Percentiles rank a stretch among this genome's conserved stretches.
phyloP scores from a whole-genome alignment of 129 eudicot genomes.

The Artemisia argyi region DNA sequence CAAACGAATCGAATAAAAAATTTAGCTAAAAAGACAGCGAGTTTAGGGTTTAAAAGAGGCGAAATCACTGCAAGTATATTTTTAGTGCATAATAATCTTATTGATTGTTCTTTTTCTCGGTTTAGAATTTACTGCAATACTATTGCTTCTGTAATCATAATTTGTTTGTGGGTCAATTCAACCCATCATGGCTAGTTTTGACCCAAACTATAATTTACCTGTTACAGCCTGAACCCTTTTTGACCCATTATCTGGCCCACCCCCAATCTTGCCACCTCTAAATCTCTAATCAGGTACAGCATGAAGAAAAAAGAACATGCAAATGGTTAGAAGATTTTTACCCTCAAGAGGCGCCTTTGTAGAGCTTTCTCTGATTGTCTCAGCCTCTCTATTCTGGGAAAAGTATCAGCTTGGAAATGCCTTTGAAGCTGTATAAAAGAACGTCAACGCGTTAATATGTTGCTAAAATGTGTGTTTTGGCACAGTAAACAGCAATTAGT shows the following conservation, averaged over 20 bases:
- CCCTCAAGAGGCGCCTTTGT: slow-evolving; percentile 95
- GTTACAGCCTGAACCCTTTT: neutral
- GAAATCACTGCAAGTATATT: no score
- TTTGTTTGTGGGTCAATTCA: neutral
- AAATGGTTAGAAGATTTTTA: slow-evolving; percentile 22
- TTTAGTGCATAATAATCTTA: no score
- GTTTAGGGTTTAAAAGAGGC: no score
- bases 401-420: slow-evolving; percentile 94
- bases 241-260: neutral
- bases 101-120: neutral
- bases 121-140: neutral
- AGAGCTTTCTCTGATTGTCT: slow-evolving; percentile 87
- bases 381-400: slow-evolving; percentile 88
- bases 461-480: neutral
- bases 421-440: slow-evolving; percentile 76
- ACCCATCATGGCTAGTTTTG: neutral
- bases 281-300: neutral
- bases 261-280: neutral
- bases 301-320: slow-evolving; percentile 1
- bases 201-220: neutral
- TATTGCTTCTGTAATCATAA: neutral
- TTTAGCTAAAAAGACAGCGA: no score
- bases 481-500: neutral
- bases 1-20: neutral
- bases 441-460: slow-evolving; percentile 14